phyloP scores from a whole-genome alignment of 192 early-diverging fungal species.

The Linnemannia zychae region DNA sequence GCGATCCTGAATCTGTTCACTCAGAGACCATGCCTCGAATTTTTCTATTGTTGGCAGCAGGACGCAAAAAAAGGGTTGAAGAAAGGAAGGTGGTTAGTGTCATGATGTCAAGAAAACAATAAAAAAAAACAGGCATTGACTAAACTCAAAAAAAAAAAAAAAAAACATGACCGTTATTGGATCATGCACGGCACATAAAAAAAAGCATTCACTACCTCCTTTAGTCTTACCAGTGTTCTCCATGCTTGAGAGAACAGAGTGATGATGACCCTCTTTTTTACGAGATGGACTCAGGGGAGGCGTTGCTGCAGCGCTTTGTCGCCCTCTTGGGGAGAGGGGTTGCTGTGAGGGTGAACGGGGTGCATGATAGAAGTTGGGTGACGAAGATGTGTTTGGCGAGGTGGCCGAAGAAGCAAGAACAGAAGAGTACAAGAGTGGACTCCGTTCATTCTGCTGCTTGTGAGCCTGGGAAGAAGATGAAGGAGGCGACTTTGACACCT shows the following conservation, averaged over 20 bases:
- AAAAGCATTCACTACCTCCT: background rate
- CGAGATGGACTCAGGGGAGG: slow-evolving; percentile 51
- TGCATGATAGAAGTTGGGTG: slow-evolving; percentile 3
- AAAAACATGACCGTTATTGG: background rate
- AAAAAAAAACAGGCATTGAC: background rate
- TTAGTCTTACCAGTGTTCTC: slow-evolving; percentile 36
- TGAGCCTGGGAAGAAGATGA: background rate
- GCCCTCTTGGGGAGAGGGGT: slow-evolving; percentile 16
- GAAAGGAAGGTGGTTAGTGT: background rate
- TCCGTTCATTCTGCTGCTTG: slow-evolving; percentile 2
- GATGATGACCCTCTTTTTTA: slow-evolving; percentile 31
- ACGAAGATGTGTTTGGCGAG: slow-evolving; percentile 11
- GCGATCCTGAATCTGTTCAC: slow-evolving; percentile 41
- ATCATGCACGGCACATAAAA: background rate
- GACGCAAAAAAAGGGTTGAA: background rate
- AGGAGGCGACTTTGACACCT: background rate
- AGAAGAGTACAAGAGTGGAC: slow-evolving; percentile 38
- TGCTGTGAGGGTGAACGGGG: slow-evolving; percentile 24
- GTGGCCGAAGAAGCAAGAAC: slow-evolving; percentile 27
- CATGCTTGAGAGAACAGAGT: slow-evolving; percentile 19
- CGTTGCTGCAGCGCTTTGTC: slow-evolving; percentile 27
- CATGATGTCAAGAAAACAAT: background rate
- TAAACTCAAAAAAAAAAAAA: background rate
- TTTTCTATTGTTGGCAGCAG: slow-evolving; percentile 10
- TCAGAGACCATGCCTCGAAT: slow-evolving; percentile 50